Evolutionary conservation across 345 rosid genomes (phyloP).

Genomic region (Triadica sebifera): DNA sequence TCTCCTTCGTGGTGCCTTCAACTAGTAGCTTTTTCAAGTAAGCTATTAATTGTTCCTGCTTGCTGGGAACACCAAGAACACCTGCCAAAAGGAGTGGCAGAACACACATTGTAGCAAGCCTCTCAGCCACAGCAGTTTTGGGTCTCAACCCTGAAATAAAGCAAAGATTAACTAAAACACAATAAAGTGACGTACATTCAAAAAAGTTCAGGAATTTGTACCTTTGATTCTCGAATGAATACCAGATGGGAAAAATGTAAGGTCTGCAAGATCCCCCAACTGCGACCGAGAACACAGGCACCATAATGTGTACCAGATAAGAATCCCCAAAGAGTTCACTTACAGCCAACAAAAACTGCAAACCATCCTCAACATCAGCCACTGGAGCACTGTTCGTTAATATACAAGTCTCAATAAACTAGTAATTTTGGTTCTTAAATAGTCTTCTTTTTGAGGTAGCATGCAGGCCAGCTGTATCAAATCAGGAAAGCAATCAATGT

Average conservation of each 20-base stretch:
- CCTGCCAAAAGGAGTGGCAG: slow-evolving; percentile 92
- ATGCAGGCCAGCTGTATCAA: slow-evolving; percentile 73
- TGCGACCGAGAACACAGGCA: slow-evolving; percentile 85
- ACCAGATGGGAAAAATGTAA: slow-evolving; percentile 58
- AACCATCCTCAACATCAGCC: slow-evolving; percentile 25
- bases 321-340: slow-evolving; percentile 66
- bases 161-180: slow-evolving; percentile 22
- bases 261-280: slow-evolving; percentile 78
- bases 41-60: slow-evolving; percentile 57
- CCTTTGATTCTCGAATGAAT: slow-evolving; percentile 71
- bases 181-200: slow-evolving; percentile 11
- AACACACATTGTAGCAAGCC: slow-evolving; percentile 70
- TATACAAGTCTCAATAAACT: background rate
- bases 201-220: slow-evolving; percentile 23
- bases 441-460: slow-evolving; percentile 88
- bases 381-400: background rate
- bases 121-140: slow-evolving; percentile 68
- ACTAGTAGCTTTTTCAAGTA: slow-evolving; percentile 78
- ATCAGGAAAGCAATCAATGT: slow-evolving; percentile 82
- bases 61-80: slow-evolving; percentile 83
- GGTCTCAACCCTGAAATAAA: slow-evolving; percentile 75
- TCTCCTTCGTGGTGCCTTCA: slow-evolving; percentile 53
- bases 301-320: slow-evolving; percentile 73
- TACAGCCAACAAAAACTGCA: slow-evolving; percentile 83
- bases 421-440: slow-evolving; percentile 65